Evolutionary conservation across 2,329 filamentous ascomycete genomes (phyloP), one percentile per base, ranked within the genome.

Genomic region (Chaetomiaceae sp.): DNA sequence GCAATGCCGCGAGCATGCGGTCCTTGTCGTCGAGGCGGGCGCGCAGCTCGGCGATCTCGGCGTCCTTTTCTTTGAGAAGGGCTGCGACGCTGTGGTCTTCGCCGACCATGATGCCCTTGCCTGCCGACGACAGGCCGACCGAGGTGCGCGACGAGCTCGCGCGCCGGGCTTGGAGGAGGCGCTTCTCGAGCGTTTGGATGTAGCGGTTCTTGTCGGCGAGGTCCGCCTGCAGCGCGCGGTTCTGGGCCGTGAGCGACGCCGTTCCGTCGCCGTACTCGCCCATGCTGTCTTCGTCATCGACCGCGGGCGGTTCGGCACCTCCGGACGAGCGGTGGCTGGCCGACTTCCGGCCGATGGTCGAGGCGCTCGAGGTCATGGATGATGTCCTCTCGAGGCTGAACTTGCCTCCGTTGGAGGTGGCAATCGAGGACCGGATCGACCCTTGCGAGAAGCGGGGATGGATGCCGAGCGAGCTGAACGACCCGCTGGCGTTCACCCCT

Each of bases 191-290:
- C 0, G 94, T 97, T 25, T 88, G 81, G 62, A 97, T 97, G 69
- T 99, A 99, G 29, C 94, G 87, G 63, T 94, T 97, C 75, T 96
- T 96, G 72, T 99, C 94, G n/a, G 82, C 83, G 43, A 99, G 80
- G 68, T 99, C 94, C n/a, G 91, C 84, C 69, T 96, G 94, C 44
- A 99, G 74, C n/a, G 95, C 88, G 46, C 85, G 83, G 62, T 96
- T 91, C 66, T 96, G 94, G n/a, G 89, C 82, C 39, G 85, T 75
- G 45, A 95, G 72, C 22, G 88, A 89, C 7, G 94, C 94, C 23
- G 81, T 87, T 1, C 91, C 92, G 63, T 96, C 91, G 17, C 88
- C 91, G 65, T 86, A 92, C 64, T 95, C 90, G 47, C 89, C 91
- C 14, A 85, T 66, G 38, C 82, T 87, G 53, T 90, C 87, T 12